phyloP scores from a whole-genome alignment of 495 filamentous ascomycete species.

The Pseudomonodictys pantanalensis region DNA sequence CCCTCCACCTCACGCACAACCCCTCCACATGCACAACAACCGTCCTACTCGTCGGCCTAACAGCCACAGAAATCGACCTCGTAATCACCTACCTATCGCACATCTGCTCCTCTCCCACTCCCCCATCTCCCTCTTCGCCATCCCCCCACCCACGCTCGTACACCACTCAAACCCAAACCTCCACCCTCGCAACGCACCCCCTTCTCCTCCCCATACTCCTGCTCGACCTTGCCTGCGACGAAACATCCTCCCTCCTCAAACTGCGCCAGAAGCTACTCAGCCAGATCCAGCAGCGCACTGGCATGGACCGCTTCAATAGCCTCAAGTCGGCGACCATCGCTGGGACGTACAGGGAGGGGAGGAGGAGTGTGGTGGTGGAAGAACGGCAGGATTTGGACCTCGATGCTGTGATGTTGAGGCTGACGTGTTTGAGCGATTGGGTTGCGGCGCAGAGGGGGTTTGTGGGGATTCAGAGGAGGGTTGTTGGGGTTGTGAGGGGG shows the following conservation, averaged over 20 bases:
- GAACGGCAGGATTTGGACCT: slow-evolving; percentile 9
- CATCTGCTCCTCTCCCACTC: neutral
- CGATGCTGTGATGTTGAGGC: slow-evolving; percentile 14
- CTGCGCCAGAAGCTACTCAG: slow-evolving; percentile 9
- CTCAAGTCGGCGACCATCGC: neutral
- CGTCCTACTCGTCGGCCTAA: slow-evolving; percentile 12
- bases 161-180: neutral
- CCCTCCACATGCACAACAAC: slow-evolving; percentile 1
- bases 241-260: slow-evolving; percentile 12
- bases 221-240: slow-evolving; percentile 9
- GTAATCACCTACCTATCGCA: neutral
- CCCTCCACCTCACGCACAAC: neutral
- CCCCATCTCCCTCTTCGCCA: neutral
- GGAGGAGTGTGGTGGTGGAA: too few species aligned
- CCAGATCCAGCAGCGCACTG: slow-evolving; percentile 18
- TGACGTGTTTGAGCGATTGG: slow-evolving; percentile 17
- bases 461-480: slow-evolving; percentile 7
- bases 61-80: slow-evolving; percentile 16
- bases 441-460: slow-evolving; percentile 16
- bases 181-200: neutral
- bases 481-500: neutral
- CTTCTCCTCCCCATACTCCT: slow-evolving; percentile 4
- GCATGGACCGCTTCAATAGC: slow-evolving; percentile 19
- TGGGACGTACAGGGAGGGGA: neutral
- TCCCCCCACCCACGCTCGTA: too few species aligned